These are phyloP conservation scores for Naganishia albida DNA, from an alignment of 1,284 basidiomycete genomes.

Conservation along the genomic window DNA sequence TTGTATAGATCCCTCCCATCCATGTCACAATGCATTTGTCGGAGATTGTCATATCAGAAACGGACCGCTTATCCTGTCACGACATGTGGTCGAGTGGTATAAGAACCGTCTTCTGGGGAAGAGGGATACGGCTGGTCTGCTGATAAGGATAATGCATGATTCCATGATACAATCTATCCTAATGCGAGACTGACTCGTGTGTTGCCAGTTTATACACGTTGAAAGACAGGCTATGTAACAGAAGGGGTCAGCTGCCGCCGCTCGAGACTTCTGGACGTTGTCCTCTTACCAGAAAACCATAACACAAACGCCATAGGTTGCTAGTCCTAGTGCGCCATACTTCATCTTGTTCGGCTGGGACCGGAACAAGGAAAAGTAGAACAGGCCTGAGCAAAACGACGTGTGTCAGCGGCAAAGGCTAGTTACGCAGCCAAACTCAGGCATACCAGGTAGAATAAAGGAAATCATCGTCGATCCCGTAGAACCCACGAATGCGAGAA, in stretches of 20 bases:
- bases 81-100: too few species aligned
- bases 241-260: not conserved
- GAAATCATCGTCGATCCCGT: slow-evolving; percentile 95
- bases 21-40: too few species aligned
- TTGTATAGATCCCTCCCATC: not conserved
- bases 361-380: slow-evolving; percentile 64
- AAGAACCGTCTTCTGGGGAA: too few species aligned
- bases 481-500: slow-evolving; percentile 92
- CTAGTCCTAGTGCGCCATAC: slow-evolving; percentile 66
- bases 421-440: slow-evolving; percentile 69
- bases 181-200: slow-evolving; percentile 14
- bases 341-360: slow-evolving; percentile 64
- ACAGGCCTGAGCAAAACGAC: slow-evolving; percentile 28
- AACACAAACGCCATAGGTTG: slow-evolving; percentile 74
- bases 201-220: slow-evolving; percentile 67
- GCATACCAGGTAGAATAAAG: slow-evolving; percentile 86
- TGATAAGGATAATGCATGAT: too few species aligned
- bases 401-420: slow-evolving; percentile 53
- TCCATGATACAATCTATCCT: not conserved
- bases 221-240: slow-evolving; percentile 66
- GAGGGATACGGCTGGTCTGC: too few species aligned
- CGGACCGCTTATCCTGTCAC: not conserved
- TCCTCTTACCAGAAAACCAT: slow-evolving; percentile 80
- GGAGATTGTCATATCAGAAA: not conserved
- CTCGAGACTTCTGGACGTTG: too few species aligned